A percentile compares a stretch with the other conserved stretches of the same genome.
Conservation (phyloP, 139 green algal genomes). For the Deuterostichococcus epilithicus region DNA sequence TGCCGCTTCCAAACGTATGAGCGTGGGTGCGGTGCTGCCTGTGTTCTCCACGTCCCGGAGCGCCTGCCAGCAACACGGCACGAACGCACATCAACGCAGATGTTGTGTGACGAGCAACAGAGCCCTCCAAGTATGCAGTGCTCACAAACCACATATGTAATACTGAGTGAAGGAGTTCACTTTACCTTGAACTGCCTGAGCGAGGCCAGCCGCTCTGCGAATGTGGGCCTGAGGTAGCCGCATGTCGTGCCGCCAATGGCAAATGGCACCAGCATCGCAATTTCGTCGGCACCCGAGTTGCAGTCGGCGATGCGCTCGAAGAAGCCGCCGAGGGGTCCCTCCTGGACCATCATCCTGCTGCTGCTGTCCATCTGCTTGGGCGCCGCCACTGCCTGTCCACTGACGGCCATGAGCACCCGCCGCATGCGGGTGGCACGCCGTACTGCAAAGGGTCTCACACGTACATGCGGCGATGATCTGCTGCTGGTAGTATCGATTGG, state of each 20-base stretch:
- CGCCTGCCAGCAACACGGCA: too few relatives aligned
- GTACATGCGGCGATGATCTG: too few relatives aligned
- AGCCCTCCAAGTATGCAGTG: too few relatives aligned
- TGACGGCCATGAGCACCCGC: too few relatives aligned
- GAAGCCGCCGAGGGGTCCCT: conserved; percentile 32
- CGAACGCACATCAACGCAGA: too few relatives aligned
- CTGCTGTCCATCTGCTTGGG: not conserved
- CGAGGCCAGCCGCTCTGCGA: not conserved
- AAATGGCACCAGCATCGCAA: conserved; percentile 45
- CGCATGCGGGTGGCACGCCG: too few relatives aligned
- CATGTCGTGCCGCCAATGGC: conserved; percentile 31
- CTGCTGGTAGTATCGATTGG: too few relatives aligned
- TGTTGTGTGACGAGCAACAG: too few relatives aligned
- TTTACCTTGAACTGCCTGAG: not conserved
- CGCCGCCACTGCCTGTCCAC: too few relatives aligned
- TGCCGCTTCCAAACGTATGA: not conserved
- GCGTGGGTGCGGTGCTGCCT: not conserved
- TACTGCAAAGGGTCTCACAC: too few relatives aligned
- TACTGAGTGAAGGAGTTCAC: too few relatives aligned
- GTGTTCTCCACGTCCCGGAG: not conserved
- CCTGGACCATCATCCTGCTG: not conserved
- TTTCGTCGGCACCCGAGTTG: conserved; percentile 40
- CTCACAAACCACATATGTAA: too few relatives aligned
- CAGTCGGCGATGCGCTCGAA: conserved; percentile 40
- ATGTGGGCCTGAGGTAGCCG: conserved; percentile 48